Conservation (phyloP, 2,329 filamentous ascomycete species). For the Colletotrichum chlorophyti region DNA sequence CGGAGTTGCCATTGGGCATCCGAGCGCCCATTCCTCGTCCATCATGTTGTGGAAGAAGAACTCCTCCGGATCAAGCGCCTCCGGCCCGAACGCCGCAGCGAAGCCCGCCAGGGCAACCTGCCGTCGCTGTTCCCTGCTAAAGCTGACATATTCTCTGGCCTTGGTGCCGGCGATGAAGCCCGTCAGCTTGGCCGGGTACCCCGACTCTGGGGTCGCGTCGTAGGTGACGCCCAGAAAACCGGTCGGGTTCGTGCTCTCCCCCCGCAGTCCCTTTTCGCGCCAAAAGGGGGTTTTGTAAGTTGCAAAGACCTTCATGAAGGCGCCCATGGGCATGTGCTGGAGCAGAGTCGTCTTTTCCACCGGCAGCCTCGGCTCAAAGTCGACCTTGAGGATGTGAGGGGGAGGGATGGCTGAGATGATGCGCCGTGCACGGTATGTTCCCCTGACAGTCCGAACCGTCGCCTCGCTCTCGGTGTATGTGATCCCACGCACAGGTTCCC, state of each 20-base stretch:
- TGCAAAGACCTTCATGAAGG: slow-evolving; percentile 24
- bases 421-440: background rate
- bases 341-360: slow-evolving; percentile 16
- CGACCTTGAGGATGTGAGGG: slow-evolving; percentile 19
- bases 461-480: slow-evolving; percentile 13
- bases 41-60: slow-evolving; percentile 28
- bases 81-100: slow-evolving; percentile 22
- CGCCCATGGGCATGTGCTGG: slow-evolving; percentile 26
- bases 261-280: slow-evolving; percentile 21
- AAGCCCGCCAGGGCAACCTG: slow-evolving; percentile 28
- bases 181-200: slow-evolving; percentile 15
- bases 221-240: slow-evolving; percentile 16
- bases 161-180: slow-evolving; percentile 26
- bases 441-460: slow-evolving; percentile 5
- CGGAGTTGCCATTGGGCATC: slow-evolving; percentile 23
- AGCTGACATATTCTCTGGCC: slow-evolving; percentile 19
- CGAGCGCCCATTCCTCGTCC: slow-evolving; percentile 25
- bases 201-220: slow-evolving; percentile 15
- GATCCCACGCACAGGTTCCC: slow-evolving; percentile 15
- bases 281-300: slow-evolving; percentile 28
- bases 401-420: slow-evolving; percentile 26
- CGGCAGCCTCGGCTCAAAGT: slow-evolving; percentile 25
- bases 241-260: slow-evolving; percentile 19
- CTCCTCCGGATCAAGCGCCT: slow-evolving; percentile 26
- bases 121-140: slow-evolving; percentile 21